Percentiles rank a stretch among this genome's conserved stretches.
phyloP scores from a whole-genome alignment of 768 basidiomycete genomes.

The Hypholoma fasciculare region DNA sequence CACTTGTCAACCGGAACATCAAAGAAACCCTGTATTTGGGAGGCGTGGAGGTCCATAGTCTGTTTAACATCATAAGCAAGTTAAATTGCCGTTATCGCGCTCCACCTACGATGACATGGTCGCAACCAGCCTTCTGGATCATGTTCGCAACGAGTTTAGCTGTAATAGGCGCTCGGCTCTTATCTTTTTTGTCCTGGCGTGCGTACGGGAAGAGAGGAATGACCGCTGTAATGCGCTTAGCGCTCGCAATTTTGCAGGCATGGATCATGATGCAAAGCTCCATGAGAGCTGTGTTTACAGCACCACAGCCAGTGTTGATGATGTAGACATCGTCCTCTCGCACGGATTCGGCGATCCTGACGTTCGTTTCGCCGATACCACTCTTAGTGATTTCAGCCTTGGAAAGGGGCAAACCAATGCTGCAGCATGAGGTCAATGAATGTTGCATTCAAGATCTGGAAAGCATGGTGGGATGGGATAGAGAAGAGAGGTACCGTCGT shows the following conservation, averaged over 20 bases:
- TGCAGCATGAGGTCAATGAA: conserved; percentile 35
- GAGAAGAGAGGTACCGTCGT: conserved; percentile 63
- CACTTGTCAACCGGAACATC: conserved; percentile 99
- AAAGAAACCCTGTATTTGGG: conserved; percentile 99
- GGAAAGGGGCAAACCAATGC: conserved; percentile 87
- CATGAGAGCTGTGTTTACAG: conserved; percentile 94
- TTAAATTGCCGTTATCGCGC: conserved; percentile 5
- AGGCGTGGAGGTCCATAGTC: conserved; percentile 99
- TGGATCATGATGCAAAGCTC: conserved; percentile 99
- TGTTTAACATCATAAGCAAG: conserved; percentile 28
- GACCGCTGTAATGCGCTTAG: conserved; percentile 97
- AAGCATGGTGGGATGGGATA: conserved; percentile 12
- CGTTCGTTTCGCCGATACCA: conserved; percentile 88
- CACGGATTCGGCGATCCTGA: conserved; percentile 92
- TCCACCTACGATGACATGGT: conserved; percentile 90
- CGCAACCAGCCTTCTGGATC: conserved; percentile 89
- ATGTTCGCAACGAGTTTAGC: conserved; percentile 99
- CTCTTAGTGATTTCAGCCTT: conserved; percentile 87
- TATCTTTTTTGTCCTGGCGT: conserved; percentile 99
- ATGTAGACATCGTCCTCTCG: conserved; percentile 99
- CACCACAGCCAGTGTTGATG: conserved; percentile 87
- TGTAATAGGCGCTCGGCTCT: conserved; percentile 95
- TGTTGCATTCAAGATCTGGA: conserved; percentile 15
- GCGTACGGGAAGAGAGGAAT: conserved; percentile 97
- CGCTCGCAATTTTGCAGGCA: conserved; percentile 99